A percentile compares a stretch with the other conserved stretches of the same genome.
phyloP scores from a whole-genome alignment of 208 protist genomes.

The Trypanosoma rangeli region DNA sequence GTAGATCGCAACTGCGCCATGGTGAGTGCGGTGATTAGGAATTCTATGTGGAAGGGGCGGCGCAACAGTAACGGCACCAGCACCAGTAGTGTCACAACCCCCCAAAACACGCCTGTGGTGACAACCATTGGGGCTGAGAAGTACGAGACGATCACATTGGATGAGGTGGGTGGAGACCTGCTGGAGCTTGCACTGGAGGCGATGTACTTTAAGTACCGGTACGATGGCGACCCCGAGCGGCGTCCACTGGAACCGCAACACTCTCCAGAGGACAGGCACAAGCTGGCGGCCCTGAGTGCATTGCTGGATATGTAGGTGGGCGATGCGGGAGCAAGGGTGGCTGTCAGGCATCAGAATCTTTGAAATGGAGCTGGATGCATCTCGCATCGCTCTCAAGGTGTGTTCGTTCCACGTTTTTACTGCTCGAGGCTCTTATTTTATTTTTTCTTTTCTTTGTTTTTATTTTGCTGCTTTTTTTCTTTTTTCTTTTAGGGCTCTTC shows the following conservation, averaged over 20 bases:
- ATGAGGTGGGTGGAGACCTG: conserved; percentile 38
- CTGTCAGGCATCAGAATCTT: not conserved
- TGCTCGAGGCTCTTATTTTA: not conserved
- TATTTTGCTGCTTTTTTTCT: not conserved
- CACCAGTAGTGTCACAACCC: not conserved
- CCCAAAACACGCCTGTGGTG: not conserved
- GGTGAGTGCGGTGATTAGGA: conserved; percentile 46
- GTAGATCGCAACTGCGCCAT: conserved; percentile 74
- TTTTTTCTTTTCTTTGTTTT: conserved; percentile 8
- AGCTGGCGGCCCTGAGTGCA: conserved; percentile 48
- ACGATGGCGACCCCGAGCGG: conserved; percentile 68
- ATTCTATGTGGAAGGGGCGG: conserved; percentile 5
- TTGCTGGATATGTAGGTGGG: conserved; percentile 45
- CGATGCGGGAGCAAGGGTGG: not conserved
- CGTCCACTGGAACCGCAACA: conserved; percentile 22
- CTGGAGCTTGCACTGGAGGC: conserved; percentile 52
- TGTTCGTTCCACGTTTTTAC: too few relatives aligned
- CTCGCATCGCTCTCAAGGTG: too few relatives aligned
- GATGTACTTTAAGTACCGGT: conserved; percentile 73
- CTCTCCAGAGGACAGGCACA: conserved; percentile 18
- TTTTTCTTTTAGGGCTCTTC: conserved; percentile 19
- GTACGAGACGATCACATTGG: conserved; percentile 55
- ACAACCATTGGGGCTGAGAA: conserved; percentile 23
- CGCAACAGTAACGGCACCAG: not conserved
- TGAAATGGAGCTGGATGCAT: not conserved